Percentiles rank a stretch among this genome's conserved stretches.
Conservation (phyloP, 169 alveolate species). For the Neospora caninum region DNA sequence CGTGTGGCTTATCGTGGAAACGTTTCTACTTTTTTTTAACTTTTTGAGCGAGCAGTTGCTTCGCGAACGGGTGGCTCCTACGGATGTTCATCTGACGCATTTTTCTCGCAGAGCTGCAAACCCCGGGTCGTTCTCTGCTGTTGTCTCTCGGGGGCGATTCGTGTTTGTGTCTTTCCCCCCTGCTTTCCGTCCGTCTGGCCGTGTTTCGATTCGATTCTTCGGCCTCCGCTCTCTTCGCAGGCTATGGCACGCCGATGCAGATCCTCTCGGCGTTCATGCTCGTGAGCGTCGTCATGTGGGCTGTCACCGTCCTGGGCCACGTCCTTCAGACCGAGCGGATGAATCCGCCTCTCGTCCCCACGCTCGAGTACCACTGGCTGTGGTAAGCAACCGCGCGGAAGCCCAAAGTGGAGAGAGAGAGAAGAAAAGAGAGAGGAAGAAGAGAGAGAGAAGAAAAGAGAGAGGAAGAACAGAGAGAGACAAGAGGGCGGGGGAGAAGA, state of each 20-base stretch:
- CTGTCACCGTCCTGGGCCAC: conserved; percentile 2
- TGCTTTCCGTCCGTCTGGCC: not conserved
- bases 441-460: too few species aligned
- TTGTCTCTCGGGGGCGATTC: not conserved
- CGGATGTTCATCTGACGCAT: too few species aligned
- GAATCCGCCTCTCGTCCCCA: conserved; percentile 32
- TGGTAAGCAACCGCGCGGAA: not conserved
- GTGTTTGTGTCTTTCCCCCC: not conserved
- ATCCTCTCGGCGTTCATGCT: conserved; percentile 15
- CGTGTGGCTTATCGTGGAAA: too few species aligned
- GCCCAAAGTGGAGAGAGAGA: too few species aligned
- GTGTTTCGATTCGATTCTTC: not conserved
- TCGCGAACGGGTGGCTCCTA: too few species aligned
- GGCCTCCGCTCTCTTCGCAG: not conserved
- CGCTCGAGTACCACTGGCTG: conserved; percentile 33
- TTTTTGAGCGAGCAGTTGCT: too few species aligned
- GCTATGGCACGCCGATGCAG: conserved; percentile 54
- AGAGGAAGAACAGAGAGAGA: too few species aligned
- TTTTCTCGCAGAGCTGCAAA: too few species aligned
- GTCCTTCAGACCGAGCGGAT: conserved; percentile 41
- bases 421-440: too few species aligned
- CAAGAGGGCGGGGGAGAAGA: too few species aligned
- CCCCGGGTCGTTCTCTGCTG: not conserved
- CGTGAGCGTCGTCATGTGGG: conserved; percentile 39
- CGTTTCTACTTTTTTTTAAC: too few species aligned